These are phyloP conservation scores for Cordyceps cicadae DNA, from an alignment of 2,329 filamentous ascomycete species.

Conservation along the genomic window DNA sequence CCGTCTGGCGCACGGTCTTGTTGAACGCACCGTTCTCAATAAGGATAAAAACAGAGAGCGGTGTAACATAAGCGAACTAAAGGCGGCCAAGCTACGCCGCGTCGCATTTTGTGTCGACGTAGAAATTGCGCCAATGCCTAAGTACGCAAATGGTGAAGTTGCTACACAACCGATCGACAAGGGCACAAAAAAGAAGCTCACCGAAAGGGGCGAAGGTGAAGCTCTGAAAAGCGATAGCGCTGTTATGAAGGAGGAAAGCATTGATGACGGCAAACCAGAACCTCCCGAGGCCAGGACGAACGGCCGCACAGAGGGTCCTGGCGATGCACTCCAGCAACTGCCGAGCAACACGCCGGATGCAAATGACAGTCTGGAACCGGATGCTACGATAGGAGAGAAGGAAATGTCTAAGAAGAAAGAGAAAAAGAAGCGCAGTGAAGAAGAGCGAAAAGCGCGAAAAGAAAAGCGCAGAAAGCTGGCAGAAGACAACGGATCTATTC, in stretches of 20 bases:
- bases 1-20: constrained; percentile 53
- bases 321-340: neutral
- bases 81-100: constrained; percentile 70
- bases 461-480: constrained; percentile 79
- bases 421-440: constrained; percentile 92
- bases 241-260: constrained; percentile 39
- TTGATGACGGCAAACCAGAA: constrained; percentile 14
- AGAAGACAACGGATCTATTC: constrained; percentile 78
- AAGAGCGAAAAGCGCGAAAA: constrained; percentile 84
- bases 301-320: neutral
- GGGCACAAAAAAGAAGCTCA: constrained; percentile 49
- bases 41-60: constrained; percentile 72
- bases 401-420: constrained; percentile 68
- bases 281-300: neutral
- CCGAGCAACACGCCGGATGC: neutral
- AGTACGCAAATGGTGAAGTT: constrained; percentile 57
- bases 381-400: constrained; percentile 20
- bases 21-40: constrained; percentile 76
- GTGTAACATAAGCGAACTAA: constrained; percentile 70
- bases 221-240: constrained; percentile 62
- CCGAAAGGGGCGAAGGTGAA: constrained; percentile 65
- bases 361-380: constrained; percentile 19
- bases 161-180: constrained; percentile 15
- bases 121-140: constrained; percentile 83
- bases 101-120: constrained; percentile 97